Evolutionary conservation across 163 green algal genomes (phyloP).

Genomic region (Coccomyxa subellipsoidea): DNA sequence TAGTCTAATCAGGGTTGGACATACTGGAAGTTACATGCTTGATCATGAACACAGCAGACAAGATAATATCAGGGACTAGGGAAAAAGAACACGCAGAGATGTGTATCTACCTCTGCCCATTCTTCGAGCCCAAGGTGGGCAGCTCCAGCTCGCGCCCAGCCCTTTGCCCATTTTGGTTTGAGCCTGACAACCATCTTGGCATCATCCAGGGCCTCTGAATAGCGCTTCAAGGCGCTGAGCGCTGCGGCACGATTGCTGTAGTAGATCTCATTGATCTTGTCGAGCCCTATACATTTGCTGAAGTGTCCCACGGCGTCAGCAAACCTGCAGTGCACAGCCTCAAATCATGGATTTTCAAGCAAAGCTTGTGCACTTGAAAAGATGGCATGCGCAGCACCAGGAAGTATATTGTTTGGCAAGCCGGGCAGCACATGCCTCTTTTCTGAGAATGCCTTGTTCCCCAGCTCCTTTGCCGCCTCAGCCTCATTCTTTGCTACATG

Average conservation of each 20-base stretch:
- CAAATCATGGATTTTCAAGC: no score
- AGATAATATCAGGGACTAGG: no score
- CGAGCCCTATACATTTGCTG: conserved; percentile 71
- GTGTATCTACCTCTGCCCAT: conserved; percentile 59
- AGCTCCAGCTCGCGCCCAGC: conserved; percentile 43
- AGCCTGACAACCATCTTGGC: conserved; percentile 47
- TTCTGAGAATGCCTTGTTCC: conserved; percentile 68
- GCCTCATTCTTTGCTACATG: conserved; percentile 52
- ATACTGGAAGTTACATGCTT: no score
- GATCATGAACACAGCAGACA: no score
- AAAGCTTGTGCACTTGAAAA: neutral
- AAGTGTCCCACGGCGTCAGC: conserved; percentile 65
- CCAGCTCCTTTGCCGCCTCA: conserved; percentile 63
- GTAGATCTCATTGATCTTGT: conserved; percentile 69
- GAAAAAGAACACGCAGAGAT: no score
- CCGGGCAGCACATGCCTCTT: conserved; percentile 41
- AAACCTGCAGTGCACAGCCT: conserved; percentile 22
- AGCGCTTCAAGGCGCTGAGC: conserved; percentile 36
- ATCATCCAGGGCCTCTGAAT: conserved; percentile 48
- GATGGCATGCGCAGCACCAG: no score
- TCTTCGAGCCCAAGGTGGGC: conserved; percentile 51
- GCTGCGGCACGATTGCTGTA: conserved; percentile 72
- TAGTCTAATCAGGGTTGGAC: no score
- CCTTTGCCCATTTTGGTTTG: conserved; percentile 65
- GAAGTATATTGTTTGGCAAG: neutral